A percentile compares a stretch with the other conserved stretches of the same genome.
Evolutionary conservation across 371 early-diverging fungal species (phyloP).

Genomic region (Mortierella sp.): DNA sequence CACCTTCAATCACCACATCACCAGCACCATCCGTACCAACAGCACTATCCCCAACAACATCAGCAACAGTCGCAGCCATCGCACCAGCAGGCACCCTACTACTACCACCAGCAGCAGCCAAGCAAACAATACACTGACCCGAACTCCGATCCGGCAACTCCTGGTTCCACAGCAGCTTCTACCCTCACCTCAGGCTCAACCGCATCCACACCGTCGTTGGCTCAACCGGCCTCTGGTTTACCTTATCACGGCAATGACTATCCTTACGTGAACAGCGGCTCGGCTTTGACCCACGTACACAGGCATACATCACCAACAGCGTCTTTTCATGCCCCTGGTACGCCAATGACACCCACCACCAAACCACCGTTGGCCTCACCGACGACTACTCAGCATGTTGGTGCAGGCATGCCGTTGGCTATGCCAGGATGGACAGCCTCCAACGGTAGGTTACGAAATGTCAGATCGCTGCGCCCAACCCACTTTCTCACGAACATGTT

Average conservation of each 20-base stretch:
- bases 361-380: constrained; percentile 19
- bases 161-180: constrained; percentile 23
- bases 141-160: constrained; percentile 29
- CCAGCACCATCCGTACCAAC: constrained; percentile 23
- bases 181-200: constrained; percentile 17
- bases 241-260: constrained; percentile 24
- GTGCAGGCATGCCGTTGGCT: constrained; percentile 26
- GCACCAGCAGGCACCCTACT: constrained; percentile 3
- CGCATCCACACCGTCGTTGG: constrained; percentile 17
- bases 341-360: constrained; percentile 8
- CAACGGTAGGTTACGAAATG: constrained; percentile 14
- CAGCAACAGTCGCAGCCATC: constrained; percentile 21
- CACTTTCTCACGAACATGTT: not conserved
- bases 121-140: constrained; percentile 26
- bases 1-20: constrained; percentile 27
- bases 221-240: constrained; percentile 11
- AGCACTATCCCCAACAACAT: constrained; percentile 15
- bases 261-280: constrained; percentile 7
- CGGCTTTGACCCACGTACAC: constrained; percentile 17
- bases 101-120: constrained; percentile 22
- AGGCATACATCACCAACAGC: constrained; percentile 18
- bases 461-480: not conserved
- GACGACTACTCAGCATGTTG: constrained; percentile 12
- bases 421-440: constrained; percentile 26
- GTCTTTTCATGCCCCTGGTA: constrained; percentile 15